phyloP scores from a whole-genome alignment of 1,284 basidiomycete species.

The Marasmius tenuissimus region DNA sequence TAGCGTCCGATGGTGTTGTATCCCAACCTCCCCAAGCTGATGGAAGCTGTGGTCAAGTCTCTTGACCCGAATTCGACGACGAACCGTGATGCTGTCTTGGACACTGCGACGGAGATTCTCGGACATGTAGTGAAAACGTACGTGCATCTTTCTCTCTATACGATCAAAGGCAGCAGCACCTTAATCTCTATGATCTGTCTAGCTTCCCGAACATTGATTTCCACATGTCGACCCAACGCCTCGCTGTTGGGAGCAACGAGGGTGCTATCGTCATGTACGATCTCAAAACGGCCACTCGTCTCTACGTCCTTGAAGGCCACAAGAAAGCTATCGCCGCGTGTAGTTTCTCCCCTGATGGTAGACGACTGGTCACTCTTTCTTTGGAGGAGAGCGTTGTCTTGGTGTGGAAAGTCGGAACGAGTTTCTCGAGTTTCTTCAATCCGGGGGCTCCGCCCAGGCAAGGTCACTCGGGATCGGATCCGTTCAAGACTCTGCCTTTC shows the following conservation, averaged over 20 bases:
- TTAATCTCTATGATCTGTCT: background rate
- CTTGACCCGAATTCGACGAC: conserved; percentile 88
- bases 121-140: conserved; percentile 88
- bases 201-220: conserved; percentile 95
- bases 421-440: conserved; percentile 85
- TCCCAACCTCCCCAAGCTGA: conserved; percentile 82
- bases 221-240: conserved; percentile 80
- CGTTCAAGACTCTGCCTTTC: conserved; percentile 84
- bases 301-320: conserved; percentile 95
- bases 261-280: conserved; percentile 96
- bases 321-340: conserved; percentile 76
- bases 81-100: conserved; percentile 84
- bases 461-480: conserved; percentile 72
- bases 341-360: conserved; percentile 91
- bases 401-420: conserved; percentile 89
- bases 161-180: background rate
- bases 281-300: conserved; percentile 90
- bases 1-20: conserved; percentile 87
- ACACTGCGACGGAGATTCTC: conserved; percentile 91
- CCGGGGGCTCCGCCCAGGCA: conserved; percentile 93
- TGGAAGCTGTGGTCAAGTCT: conserved; percentile 96
- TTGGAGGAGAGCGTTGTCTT: conserved; percentile 81
- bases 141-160: conserved; percentile 24
- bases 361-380: conserved; percentile 85
- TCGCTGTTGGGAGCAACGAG: conserved; percentile 94